phyloP scores from a whole-genome alignment of 441 rosid species.

The Metrosideros polymorpha region DNA sequence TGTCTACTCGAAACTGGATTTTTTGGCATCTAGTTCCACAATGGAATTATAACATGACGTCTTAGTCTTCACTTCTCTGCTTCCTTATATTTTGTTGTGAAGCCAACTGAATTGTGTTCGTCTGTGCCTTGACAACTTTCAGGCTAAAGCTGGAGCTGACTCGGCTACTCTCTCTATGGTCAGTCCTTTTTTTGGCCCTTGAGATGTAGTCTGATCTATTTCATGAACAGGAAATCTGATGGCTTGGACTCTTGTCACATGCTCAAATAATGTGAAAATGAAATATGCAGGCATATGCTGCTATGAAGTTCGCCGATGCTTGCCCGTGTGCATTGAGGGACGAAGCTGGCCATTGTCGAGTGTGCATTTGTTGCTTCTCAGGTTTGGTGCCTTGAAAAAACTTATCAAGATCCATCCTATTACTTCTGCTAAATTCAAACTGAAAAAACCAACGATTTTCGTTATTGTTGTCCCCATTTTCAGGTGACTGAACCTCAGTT shows the following conservation, averaged over 20 bases:
- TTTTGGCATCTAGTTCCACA: background rate
- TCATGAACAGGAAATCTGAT: background rate
- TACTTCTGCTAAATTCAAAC: background rate
- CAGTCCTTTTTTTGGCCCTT: conserved; percentile 3
- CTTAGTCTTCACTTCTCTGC: background rate
- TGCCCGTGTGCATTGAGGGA: conserved; percentile 81
- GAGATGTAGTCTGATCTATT: background rate
- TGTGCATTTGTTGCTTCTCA: conserved; percentile 82
- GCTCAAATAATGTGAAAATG: background rate
- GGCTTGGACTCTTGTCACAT: background rate
- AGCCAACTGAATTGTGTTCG: no score
- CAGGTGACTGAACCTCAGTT: conserved; percentile 96
- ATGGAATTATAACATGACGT: background rate
- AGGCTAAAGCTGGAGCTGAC: conserved; percentile 98
- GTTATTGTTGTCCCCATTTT: background rate
- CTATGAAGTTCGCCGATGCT: conserved; percentile 91
- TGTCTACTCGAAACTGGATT: background rate
- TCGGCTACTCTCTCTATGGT: conserved; percentile 99
- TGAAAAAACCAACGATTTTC: background rate
- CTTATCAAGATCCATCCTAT: no score
- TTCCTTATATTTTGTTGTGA: background rate
- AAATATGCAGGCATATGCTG: conserved; percentile 74
- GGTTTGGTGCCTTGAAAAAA: conserved; percentile 19
- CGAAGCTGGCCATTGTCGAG: conserved; percentile 51
- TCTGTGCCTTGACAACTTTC: background rate